Conservation (phyloP, 768 basidiomycete genomes). For the Xerocomus potaroensis region DNA sequence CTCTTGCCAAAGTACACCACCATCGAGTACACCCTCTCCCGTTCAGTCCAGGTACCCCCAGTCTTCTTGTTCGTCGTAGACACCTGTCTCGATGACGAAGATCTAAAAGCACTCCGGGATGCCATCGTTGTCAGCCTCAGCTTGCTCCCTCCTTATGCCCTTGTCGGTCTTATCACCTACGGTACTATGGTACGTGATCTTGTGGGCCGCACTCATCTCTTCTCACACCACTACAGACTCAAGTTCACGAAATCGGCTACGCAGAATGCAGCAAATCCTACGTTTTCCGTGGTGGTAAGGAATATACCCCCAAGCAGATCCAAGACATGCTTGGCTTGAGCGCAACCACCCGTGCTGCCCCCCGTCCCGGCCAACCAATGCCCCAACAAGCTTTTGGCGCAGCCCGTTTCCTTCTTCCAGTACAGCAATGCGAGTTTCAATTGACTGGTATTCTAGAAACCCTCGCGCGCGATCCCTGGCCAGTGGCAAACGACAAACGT, state of each 20-base stretch:
- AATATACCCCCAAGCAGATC: conserved; percentile 93
- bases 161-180: conserved; percentile 93
- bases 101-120: conserved; percentile 92
- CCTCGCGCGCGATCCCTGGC: conserved; percentile 91
- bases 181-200: conserved; percentile 83
- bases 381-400: conserved; percentile 80
- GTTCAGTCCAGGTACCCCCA: conserved; percentile 88
- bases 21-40: conserved; percentile 97
- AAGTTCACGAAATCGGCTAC: conserved; percentile 98
- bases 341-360: conserved; percentile 74
- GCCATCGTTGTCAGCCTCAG: conserved; percentile 92
- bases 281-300: conserved; percentile 97
- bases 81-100: conserved; percentile 93
- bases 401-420: conserved; percentile 87
- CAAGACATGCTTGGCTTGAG: conserved; percentile 92
- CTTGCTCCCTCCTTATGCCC: conserved; percentile 87
- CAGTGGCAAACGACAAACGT: conserved; percentile 92
- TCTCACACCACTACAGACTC: conserved; percentile 53
- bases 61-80: conserved; percentile 97
- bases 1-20: conserved; percentile 98
- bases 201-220: neutral
- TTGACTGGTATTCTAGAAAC: conserved; percentile 89
- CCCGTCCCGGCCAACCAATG: conserved; percentile 80
- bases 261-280: conserved; percentile 96
- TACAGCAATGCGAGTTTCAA: conserved; percentile 92